Evolutionary conservation across 2,329 filamentous ascomycete genomes (phyloP).

Genomic region (Monascus ruber): DNA sequence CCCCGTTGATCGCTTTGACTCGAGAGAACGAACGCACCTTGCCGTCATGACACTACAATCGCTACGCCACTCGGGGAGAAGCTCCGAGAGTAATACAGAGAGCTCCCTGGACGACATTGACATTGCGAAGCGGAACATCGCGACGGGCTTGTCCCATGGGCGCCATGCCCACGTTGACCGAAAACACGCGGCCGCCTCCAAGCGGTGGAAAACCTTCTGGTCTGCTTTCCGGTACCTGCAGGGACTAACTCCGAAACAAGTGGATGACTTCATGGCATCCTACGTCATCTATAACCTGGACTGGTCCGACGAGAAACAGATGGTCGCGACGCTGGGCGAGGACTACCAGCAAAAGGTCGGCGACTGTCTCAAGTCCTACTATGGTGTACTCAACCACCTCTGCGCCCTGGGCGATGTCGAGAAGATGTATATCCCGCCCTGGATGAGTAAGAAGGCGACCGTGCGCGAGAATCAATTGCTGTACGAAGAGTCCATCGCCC

Average conservation of each 20-base stretch:
- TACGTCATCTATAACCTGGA: constrained; percentile 48
- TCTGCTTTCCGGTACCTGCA: constrained; percentile 40
- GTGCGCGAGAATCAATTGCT: constrained; percentile 44
- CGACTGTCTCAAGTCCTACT: constrained; percentile 42
- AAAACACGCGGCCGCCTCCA: constrained; percentile 37
- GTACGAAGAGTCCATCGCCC: constrained; percentile 41
- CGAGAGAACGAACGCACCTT: no score
- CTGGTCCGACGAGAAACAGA: constrained; percentile 41
- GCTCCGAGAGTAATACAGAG: constrained; percentile 10
- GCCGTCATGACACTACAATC: no score
- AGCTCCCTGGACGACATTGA: constrained; percentile 16
- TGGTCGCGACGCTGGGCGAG: constrained; percentile 38
- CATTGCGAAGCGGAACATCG: constrained; percentile 14
- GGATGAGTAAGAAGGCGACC: constrained; percentile 40
- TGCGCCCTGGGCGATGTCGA: constrained; percentile 46
- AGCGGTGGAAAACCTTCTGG: constrained; percentile 41
- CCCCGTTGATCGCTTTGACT: no score
- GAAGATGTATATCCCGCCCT: constrained; percentile 48
- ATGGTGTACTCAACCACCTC: constrained; percentile 44
- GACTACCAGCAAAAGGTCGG: constrained; percentile 42
- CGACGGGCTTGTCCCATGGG: constrained; percentile 2
- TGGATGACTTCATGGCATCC: constrained; percentile 46
- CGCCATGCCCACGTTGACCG: constrained; percentile 11
- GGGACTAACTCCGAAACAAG: constrained; percentile 39
- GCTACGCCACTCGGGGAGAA: constrained; percentile 5